Conservation (phyloP, 371 early-diverging fungal species). For the Lichtheimia hyalospora region DNA sequence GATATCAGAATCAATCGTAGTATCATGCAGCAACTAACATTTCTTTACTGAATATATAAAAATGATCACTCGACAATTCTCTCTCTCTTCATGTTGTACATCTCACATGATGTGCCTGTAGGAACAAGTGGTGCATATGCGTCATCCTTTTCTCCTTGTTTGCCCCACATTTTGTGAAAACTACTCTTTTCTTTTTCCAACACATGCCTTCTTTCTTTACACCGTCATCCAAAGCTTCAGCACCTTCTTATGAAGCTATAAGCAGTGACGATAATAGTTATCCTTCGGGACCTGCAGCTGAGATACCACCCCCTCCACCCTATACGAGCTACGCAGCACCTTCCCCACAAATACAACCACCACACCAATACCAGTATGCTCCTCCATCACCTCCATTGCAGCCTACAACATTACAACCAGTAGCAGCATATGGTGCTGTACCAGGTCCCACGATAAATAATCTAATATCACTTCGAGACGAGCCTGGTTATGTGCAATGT, state of each 20-base stretch:
- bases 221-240: too few species aligned
- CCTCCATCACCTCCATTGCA: constrained; percentile 1
- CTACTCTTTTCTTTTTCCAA: neutral
- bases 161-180: neutral
- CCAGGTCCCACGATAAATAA: neutral
- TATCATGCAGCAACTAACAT: neutral
- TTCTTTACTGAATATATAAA: neutral
- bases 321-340: neutral
- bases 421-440: neutral
- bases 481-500: constrained; percentile 11
- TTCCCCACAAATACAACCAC: neutral
- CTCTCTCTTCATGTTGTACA: neutral
- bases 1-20: neutral
- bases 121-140: neutral
- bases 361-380: neutral
- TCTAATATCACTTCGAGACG: neutral
- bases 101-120: neutral
- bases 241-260: too few species aligned
- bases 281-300: too few species aligned
- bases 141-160: constrained; percentile 10
- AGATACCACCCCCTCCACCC: constrained; percentile 1
- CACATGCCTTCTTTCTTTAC: neutral
- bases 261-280: too few species aligned
- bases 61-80: neutral
- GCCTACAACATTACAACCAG: too few species aligned